Base-by-base conservation (phyloP, 2,329 filamentous ascomycete species). In the Boeremia exigua region DNA sequence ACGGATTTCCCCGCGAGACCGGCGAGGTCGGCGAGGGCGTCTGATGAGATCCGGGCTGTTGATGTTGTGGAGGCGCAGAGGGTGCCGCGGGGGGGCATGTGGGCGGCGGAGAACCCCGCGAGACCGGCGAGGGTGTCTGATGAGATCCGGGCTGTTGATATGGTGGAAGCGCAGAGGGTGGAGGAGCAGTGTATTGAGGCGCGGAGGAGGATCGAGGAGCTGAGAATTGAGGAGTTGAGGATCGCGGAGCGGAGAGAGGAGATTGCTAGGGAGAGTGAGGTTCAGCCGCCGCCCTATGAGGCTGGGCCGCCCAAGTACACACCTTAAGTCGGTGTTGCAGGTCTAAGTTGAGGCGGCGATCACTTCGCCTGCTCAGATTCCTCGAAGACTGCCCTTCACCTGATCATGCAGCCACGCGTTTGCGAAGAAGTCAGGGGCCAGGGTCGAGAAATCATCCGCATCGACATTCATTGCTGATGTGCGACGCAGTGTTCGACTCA, bases 291-390 rank as follows among this genome's bases (percentile, higher is more conserved):
- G 17, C 34, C 37, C 19, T 43, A 49, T 28, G 51, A 47, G 14
- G 48, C 59, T 43, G 56, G 54, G 14, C 56, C 61, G 44, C 61
- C 61, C 12, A 55, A 28, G 52, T 62, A 64, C 37, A 59, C 47
- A 12, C 57, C 59, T 15, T 63, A 25, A 36, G 27, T 30, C 14
- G 8, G 23, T 42, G 14, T n/a, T 17, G 1, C 11, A 10, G 8
- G n/a, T 42, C 11, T 14, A 15, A 15, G 17, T 42, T 14, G 3
- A 9, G 8, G n/a, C 6, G 10, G 10, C 23, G 5, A 11, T 42
- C 8, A 2, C 25, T 6, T 11, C 23, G 6, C 23, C 1, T 27
- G 12, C 10, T 19, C 15, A 38, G n/a, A 36, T n/a, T 34, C 19
- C 19, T 23, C 19, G 19, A 23, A 23, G 19, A 23, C 19, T 23